Evolutionary conservation across 495 filamentous ascomycete species (phyloP).

Genomic region (Neurospora terricola): DNA sequence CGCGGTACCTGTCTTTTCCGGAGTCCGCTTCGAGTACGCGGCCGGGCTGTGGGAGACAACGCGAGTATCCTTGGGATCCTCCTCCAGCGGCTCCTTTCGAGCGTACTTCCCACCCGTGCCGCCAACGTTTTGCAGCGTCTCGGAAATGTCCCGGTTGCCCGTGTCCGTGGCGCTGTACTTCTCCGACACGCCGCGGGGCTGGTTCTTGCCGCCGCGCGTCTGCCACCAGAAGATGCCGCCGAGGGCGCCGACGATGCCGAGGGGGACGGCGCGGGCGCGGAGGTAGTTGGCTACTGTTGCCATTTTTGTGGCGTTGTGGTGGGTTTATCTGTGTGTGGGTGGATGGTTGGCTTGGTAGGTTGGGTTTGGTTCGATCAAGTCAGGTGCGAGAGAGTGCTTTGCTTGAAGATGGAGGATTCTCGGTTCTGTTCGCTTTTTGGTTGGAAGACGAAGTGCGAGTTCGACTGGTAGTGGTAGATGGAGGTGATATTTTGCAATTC

Average conservation of each 20-base stretch:
- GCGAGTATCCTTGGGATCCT: conserved; percentile 9
- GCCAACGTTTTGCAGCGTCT: conserved; percentile 7
- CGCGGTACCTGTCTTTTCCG: conserved; percentile 1
- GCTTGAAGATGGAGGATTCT: neutral
- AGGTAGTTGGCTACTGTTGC: conserved; percentile 6
- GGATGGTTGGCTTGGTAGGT: no score
- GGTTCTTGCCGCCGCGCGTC: conserved; percentile 16
- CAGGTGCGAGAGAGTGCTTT: neutral
- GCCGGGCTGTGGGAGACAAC: neutral
- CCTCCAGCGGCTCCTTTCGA: neutral
- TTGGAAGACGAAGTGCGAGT: neutral
- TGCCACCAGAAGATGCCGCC: conserved; percentile 10
- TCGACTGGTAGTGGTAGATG: neutral
- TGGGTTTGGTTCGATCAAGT: neutral
- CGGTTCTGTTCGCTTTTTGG: neutral
- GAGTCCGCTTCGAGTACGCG: conserved; percentile 7
- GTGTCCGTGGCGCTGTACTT: neutral
- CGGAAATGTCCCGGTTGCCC: conserved; percentile 1
- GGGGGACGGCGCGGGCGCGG: conserved; percentile 10
- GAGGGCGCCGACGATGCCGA: conserved; percentile 7
- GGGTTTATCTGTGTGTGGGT: no score
- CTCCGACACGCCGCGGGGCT: conserved; percentile 10
- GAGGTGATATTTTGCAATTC: neutral
- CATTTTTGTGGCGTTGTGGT: neutral
- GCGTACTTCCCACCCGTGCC: conserved; percentile 13